Base-by-base conservation (phyloP, 176 grass and related monocot genomes). In the Elymus sibiricus region DNA sequence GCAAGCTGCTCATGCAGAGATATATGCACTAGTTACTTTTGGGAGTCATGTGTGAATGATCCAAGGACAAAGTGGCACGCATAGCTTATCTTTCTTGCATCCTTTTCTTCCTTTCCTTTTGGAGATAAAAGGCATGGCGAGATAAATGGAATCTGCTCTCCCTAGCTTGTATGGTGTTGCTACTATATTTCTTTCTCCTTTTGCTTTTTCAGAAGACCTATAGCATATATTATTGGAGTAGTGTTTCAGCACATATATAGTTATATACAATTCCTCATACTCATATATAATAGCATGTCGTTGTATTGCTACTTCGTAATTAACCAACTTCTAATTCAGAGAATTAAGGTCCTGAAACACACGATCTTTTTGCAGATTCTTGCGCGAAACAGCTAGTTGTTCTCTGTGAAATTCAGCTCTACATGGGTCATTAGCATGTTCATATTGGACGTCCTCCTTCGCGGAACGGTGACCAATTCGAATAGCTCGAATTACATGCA, bases 81-180 rank as follows among this genome's bases (percentile, higher is more conserved):
- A 0, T 37, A 40, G 26, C 79, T 90, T 83, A 83, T 22, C 73
- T 77, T 32, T 76, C 17, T 76, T 34, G 46, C 2, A 27, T 76
- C 6, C 44, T 76, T 76, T 76, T 76, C 74, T 55, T 53, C 64
- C 34, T 77, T 82, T 40, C 62, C 44, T 6, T 31, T 26, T 87
- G 64, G 78, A 66, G 78, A 32, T 80, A 55, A 76, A 76, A 76
- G 46, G 47, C 35, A 46, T 44, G 26, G 11, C 16, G 29, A 31
- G 64, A 22, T 65, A 32, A 32, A 46, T 46, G 40, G 26, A 80
- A 66, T 80, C 29, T 22, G 61, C 16, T 31, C 39, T 47, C 55
- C 39, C 16, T 44, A 79, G 24, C 15, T 28, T 32, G 26, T 32
- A 47, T 16, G 5, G 5, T 47, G 62, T 47, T 78, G 51, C 51